Base-by-base conservation (phyloP, 2,329 filamentous ascomycete genomes). In the Metarhizium sp. region DNA sequence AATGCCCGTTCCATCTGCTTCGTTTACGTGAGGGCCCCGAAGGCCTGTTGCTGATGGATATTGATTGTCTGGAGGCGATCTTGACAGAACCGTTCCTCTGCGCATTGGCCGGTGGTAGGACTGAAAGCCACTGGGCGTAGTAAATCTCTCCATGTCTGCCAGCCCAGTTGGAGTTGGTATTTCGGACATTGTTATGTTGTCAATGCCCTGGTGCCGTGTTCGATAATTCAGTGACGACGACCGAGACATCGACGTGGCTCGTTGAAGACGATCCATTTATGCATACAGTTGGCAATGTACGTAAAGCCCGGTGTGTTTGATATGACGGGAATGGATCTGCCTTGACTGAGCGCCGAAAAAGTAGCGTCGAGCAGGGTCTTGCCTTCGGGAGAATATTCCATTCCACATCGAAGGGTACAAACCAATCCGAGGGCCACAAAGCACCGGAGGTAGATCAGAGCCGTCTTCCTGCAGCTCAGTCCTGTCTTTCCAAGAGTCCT, bases 31-130 rank as follows among this genome's bases (percentile, higher is more conserved):
- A 34, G 43, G 6, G 4, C 47, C 48, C 16, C 38, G 32, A 32
- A 49, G 54, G 14, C 48, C 40, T n/a, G 32, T 45, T 36, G 46
- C 6, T 14, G 34, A 25, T 47, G 48, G 45, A 20, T n/a, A 5
- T 18, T 38, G 40, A 34, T 32, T 38, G 42, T 56, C 76, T 72
- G 10, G 73, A 70, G n/a, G 73, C 75, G 51, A 70, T 67, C 57
- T 74, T 70, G 45, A 66, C 4, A 38, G 34, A 8, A 20, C n/a
- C 13, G 46, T 40, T 14, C 46, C 50, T 46, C 38, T 40, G 52
- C 47, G 25, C 25, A 54, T 51, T 16, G 48, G 42, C 30, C 47
- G 56, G 40, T 48, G 43, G 11, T 52, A 52, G 3, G 36, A 52
- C 20, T 46, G 50, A 49, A 32, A 42, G 42, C 25, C n/a, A 36